Conservation (phyloP, 805 yeast species). For the Cephaloascus fragrans region DNA sequence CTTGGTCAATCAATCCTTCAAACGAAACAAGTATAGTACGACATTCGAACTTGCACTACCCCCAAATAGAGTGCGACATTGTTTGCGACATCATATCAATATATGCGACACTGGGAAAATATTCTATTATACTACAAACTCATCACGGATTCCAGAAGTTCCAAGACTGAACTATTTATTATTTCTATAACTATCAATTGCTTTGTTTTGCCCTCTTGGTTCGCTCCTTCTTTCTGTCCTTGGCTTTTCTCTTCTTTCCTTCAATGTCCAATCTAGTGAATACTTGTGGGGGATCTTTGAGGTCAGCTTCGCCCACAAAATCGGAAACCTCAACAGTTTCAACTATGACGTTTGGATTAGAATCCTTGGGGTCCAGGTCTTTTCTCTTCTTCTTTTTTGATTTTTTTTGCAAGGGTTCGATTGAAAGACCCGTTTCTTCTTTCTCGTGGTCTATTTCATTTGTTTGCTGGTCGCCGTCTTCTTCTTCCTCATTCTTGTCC, state of each 20-base stretch:
- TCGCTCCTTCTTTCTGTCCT: conserved; percentile 7
- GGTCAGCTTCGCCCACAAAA: conserved; percentile 16
- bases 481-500: conserved; percentile 5
- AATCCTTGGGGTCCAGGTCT: not conserved
- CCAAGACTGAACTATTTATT: too few species aligned
- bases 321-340: conserved; percentile 34
- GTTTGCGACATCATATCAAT: conserved; percentile 9
- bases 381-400: conserved; percentile 2
- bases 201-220: too few species aligned
- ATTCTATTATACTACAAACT: not conserved
- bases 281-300: conserved; percentile 7
- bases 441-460: conserved; percentile 5
- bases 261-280: conserved; percentile 3
- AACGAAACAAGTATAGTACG: too few species aligned
- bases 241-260: conserved; percentile 6
- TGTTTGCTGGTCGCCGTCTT: conserved; percentile 6
- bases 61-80: too few species aligned
- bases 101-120: not conserved
- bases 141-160: too few species aligned
- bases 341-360: conserved; percentile 19
- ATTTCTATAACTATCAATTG: too few species aligned
- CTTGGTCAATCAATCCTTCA: too few species aligned
- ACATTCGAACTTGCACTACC: too few species aligned
- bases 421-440: conserved; percentile 4
- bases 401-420: conserved; percentile 2